Evolutionary conservation across 2,329 filamentous ascomycete genomes (phyloP), one percentile per base, ranked within the genome.

Genomic region (Coleophoma eucalyptorum): DNA sequence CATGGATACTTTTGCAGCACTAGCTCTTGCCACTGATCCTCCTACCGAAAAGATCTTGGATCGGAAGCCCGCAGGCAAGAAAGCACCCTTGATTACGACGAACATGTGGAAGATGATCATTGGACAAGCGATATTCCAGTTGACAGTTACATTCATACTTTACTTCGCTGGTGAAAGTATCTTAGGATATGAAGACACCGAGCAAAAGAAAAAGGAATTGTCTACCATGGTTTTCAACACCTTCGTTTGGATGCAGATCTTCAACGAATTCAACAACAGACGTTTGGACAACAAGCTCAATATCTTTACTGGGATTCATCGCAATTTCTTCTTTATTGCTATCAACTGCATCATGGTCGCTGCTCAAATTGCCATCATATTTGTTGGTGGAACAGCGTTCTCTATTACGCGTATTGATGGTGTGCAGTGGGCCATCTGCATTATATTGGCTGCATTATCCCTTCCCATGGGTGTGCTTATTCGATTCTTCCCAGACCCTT

Each of bases 271-370:
- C 69, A 86, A 86, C 67, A 83, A 81, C 6, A 6, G 35, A 11
- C 89, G 92, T 6, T 76, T 97, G 49, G 92, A 97, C 68, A 97
- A 97, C 71, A 79, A 83, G 47, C 90, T 96, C 77, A 96, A 97
- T 71, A 90, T 97, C 57, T 92, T 97, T 55, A 91, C 96, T 65
- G 90, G 90, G 50, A 80, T 96, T 51, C 78, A 79, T 31, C 81
- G 81, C 65, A 97, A 97, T 68, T 86, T 79, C 72, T 94, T 93
- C 77, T 96, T 96, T 72, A 80, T 94, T 41, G 79, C 72, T 35
- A 96, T 97, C 69, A 89, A 90, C 71, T 63, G 77, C 55, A 78
- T 94, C 67, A 96, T 96, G 86, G 83, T 92, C 58, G 90, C 83
- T 54, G 90, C 89, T 19, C 92, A 97, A 66, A 74, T 92, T 20